Percentiles rank a stretch among this genome's conserved stretches.
These are phyloP conservation scores for Globisporangium paddicum DNA, from an alignment of 352 stramenopile genomes.

Conservation along the genomic window DNA sequence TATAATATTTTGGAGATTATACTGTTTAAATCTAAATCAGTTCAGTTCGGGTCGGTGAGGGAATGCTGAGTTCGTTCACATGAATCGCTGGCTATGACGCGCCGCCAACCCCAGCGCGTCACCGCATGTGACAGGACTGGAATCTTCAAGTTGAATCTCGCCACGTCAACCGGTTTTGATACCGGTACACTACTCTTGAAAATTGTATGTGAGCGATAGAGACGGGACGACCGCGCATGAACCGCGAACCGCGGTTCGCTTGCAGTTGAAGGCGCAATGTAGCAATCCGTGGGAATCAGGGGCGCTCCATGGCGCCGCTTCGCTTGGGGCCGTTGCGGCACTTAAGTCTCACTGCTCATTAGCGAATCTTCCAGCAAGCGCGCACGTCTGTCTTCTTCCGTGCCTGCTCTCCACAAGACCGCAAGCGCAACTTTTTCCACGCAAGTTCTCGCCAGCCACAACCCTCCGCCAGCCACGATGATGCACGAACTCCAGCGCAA, in stretches of 20 bases:
- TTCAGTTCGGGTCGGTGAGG: no score
- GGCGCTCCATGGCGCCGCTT: not conserved
- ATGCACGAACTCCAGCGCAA: conserved; percentile 8
- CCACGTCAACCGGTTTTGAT: not conserved
- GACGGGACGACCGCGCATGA: no score
- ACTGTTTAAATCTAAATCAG: no score
- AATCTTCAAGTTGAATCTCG: conserved; percentile 9
- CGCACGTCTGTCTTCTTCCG: conserved; percentile 1
- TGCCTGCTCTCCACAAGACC: not conserved
- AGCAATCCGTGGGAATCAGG: not conserved
- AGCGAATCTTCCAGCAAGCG: not conserved
- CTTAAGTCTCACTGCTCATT: not conserved
- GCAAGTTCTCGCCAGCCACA: not conserved
- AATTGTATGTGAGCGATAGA: not conserved
- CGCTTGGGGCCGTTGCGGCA: not conserved
- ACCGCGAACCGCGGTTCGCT: not conserved
- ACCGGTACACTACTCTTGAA: not conserved
- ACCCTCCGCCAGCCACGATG: not conserved
- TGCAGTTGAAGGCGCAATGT: conserved; percentile 4
- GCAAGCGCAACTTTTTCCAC: no score
- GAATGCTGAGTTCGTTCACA: no score
- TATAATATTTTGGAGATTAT: no score
- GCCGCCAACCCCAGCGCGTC: conserved; percentile 1
- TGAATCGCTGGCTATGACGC: not conserved
- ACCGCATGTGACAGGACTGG: conserved; percentile 10